Conservation (phyloP, 257 asterid genomes). For the Lycium ferocissimum region DNA sequence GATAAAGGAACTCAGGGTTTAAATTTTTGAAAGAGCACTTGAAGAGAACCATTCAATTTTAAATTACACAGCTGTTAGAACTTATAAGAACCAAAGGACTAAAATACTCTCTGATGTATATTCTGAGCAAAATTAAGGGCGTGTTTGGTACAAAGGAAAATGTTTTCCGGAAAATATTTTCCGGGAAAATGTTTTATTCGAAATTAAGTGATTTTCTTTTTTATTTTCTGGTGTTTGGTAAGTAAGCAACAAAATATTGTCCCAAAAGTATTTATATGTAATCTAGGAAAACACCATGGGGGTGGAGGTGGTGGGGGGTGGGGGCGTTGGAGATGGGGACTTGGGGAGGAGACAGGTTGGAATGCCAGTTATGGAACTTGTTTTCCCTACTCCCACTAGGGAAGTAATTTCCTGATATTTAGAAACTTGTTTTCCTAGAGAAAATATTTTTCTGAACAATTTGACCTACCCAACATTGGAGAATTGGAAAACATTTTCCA, state of each 20-base stretch:
- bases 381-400: not conserved
- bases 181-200: not conserved
- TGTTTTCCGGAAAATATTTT: no score
- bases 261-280: not conserved
- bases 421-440: not conserved
- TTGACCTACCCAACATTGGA: not conserved
- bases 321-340: not conserved
- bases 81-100: not conserved
- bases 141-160: not conserved
- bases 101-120: not conserved
- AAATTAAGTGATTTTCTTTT: not conserved
- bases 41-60: conserved; percentile 9
- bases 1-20: not conserved
- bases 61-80: not conserved
- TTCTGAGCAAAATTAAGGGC: conserved; percentile 1
- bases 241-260: not conserved
- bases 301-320: not conserved
- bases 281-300: not conserved
- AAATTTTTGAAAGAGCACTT: not conserved
- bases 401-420: not conserved
- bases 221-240: not conserved
- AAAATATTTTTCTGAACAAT: not conserved
- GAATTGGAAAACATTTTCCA: not conserved
- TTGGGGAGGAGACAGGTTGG: not conserved
- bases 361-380: not conserved